Percentiles rank a stretch among this genome's conserved stretches.
These are phyloP conservation scores for Xylariaceae sp. DNA, from an alignment of 2,329 filamentous ascomycete species.

Conservation along the genomic window DNA sequence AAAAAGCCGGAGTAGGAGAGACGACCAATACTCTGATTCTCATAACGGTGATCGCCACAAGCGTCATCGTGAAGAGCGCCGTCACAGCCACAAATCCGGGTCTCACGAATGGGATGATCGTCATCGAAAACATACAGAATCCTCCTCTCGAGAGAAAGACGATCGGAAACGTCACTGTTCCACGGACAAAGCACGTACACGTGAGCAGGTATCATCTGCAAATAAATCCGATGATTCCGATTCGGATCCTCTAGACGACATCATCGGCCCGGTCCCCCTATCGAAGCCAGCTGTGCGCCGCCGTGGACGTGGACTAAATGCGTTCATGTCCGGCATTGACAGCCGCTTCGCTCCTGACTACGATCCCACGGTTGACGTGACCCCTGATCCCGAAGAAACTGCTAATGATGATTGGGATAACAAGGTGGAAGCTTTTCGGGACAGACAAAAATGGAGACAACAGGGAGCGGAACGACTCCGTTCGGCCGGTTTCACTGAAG, in stretches of 20 bases:
- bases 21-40: conserved; percentile 20
- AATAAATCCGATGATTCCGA: conserved; percentile 32
- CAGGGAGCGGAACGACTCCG: conserved; percentile 70
- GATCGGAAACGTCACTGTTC: neutral
- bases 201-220: neutral
- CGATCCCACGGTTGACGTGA: conserved; percentile 52
- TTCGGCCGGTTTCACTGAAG: conserved; percentile 71
- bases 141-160: conserved; percentile 8
- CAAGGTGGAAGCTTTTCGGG: conserved; percentile 69
- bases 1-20: conserved; percentile 23
- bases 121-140: conserved; percentile 10
- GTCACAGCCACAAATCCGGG: conserved; percentile 7
- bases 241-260: conserved; percentile 68
- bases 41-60: conserved; percentile 6
- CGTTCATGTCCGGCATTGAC: conserved; percentile 65
- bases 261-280: conserved; percentile 69
- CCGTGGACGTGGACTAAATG: conserved; percentile 66
- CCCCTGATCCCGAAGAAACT: conserved; percentile 36
- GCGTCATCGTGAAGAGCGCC: conserved; percentile 12
- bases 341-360: conserved; percentile 67
- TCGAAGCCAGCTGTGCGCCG: conserved; percentile 40
- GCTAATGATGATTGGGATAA: conserved; percentile 69
- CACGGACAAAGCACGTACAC: neutral
- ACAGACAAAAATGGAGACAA: conserved; percentile 72
- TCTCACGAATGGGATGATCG: conserved; percentile 10